Evolutionary conservation across 345 rosid species (phyloP), one percentile per base, ranked within the genome.

Genomic region (Erodium maritimum): DNA sequence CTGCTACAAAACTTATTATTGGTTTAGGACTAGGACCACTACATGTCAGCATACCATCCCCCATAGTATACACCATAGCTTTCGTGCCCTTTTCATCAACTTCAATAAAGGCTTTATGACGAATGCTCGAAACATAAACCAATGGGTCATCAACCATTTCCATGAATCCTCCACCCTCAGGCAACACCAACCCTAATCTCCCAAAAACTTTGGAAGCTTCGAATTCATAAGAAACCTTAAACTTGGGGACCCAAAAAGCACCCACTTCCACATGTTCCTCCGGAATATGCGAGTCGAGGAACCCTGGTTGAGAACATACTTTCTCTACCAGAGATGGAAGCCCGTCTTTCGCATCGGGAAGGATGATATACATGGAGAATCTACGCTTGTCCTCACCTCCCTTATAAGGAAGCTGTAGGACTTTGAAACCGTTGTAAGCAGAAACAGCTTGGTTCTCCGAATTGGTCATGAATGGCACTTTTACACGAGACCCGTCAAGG

Each of bases 21-120:
- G n/a, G n/a, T n/a, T n/a, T n/a, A n/a, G n/a, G n/a, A n/a, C n/a
- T n/a, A n/a, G n/a, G n/a, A n/a, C n/a, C n/a, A n/a, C n/a, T n/a
- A n/a, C n/a, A n/a, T n/a, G n/a, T n/a, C n/a, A n/a, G n/a, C n/a
- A n/a, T n/a, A n/a, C n/a, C n/a, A n/a, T n/a, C n/a, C n/a, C n/a
- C n/a, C n/a, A n/a, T n/a, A n/a, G n/a, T n/a, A n/a, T n/a, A n/a
- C n/a, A n/a, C n/a, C n/a, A n/a, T n/a, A n/a, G 67, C 69, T 57
- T 64, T 61, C 0, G 70, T 51, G 23, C 67, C 76, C 25, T 60
- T 33, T 50, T 63, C 55, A 23, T 55, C 34, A 17, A 60, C 65
- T 50, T 67, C 57, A 19, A 63, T 55, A 58, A 22, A 18, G 5
- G 64, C 23, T 33, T 55, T 68, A 10, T 73, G 73, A 12, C 33